phyloP scores from a whole-genome alignment of 306 rosid species.

The Acacia crassicarpa region DNA sequence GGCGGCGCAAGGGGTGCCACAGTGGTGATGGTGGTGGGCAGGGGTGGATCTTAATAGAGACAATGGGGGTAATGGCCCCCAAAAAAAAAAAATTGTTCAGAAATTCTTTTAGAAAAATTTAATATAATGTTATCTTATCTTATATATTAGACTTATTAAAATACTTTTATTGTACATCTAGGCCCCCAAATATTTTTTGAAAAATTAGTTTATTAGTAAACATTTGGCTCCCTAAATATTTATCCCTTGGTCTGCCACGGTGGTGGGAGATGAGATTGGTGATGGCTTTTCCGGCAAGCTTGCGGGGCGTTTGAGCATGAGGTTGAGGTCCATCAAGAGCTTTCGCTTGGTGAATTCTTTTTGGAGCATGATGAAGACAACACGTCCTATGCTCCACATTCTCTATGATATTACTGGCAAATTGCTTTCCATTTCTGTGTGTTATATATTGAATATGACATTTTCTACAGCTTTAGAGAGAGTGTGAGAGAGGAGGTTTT shows the following conservation, averaged over 20 bases:
- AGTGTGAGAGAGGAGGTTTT: not conserved
- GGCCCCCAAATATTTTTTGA: too few species aligned
- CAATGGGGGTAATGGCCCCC: too few species aligned
- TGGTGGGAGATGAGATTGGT: slow-evolving; percentile 63
- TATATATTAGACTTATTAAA: too few species aligned
- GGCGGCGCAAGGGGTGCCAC: slow-evolving; percentile 15
- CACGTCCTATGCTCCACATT: slow-evolving; percentile 62
- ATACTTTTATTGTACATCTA: too few species aligned
- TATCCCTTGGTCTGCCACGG: too few species aligned
- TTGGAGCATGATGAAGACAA: slow-evolving; percentile 62
- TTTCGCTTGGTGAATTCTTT: slow-evolving; percentile 71
- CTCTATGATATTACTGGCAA: slow-evolving; percentile 51
- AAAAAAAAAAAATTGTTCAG: too few species aligned
- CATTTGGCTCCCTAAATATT: too few species aligned
- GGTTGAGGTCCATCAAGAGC: slow-evolving; percentile 60
- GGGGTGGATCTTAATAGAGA: too few species aligned
- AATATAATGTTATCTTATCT: too few species aligned
- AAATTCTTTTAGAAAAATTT: too few species aligned
- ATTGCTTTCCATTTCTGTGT: slow-evolving; percentile 47
- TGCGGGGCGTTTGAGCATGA: slow-evolving; percentile 82
- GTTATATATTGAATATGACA: not conserved
- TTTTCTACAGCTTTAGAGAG: not conserved
- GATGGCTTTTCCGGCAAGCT: slow-evolving; percentile 82
- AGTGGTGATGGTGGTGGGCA: slow-evolving; percentile 38
- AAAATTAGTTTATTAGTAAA: too few species aligned